These are phyloP conservation scores for Yarrowia hollandica DNA, from an alignment of 805 yeast species.

Conservation along the genomic window DNA sequence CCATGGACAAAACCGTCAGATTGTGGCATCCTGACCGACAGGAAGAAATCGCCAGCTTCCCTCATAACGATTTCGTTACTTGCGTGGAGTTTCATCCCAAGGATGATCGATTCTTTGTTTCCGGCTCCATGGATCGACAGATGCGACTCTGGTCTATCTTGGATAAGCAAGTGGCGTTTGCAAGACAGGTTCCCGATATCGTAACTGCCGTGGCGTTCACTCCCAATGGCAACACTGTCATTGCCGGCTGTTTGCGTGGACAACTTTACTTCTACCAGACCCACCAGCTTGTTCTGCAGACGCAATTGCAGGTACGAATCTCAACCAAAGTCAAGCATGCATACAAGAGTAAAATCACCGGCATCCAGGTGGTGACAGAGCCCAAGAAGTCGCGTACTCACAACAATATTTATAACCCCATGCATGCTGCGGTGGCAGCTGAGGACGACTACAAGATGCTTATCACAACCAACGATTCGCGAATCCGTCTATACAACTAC, in stretches of 20 bases:
- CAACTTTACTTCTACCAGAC: constrained; percentile 61
- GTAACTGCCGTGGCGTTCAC: constrained; percentile 76
- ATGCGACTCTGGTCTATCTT: constrained; percentile 83
- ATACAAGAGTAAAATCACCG: constrained; percentile 68
- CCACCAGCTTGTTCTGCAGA: constrained; percentile 56
- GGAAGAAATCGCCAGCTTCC: constrained; percentile 61
- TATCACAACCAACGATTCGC: constrained; percentile 80
- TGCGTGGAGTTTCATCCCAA: constrained; percentile 75
- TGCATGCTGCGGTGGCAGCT: constrained; percentile 30
- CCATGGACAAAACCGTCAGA: constrained; percentile 80
- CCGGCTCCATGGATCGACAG: constrained; percentile 76
- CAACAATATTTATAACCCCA: constrained; percentile 24
- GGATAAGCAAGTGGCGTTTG: constrained; percentile 63
- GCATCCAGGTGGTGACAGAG: constrained; percentile 49
- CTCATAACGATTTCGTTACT: constrained; percentile 81
- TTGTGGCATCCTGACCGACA: constrained; percentile 81
- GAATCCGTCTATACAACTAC: constrained; percentile 64
- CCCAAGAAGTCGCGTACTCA: constrained; percentile 19
- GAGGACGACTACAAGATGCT: constrained; percentile 49
- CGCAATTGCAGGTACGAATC: constrained; percentile 46
- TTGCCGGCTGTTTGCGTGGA: constrained; percentile 82
- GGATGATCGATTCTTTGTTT: constrained; percentile 83
- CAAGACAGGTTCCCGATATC: constrained; percentile 60
- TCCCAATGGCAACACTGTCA: constrained; percentile 58
- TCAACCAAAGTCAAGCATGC: constrained; percentile 39